Conservation (phyloP, 2,329 filamentous ascomycete species). For the Calonectria pteridis region DNA sequence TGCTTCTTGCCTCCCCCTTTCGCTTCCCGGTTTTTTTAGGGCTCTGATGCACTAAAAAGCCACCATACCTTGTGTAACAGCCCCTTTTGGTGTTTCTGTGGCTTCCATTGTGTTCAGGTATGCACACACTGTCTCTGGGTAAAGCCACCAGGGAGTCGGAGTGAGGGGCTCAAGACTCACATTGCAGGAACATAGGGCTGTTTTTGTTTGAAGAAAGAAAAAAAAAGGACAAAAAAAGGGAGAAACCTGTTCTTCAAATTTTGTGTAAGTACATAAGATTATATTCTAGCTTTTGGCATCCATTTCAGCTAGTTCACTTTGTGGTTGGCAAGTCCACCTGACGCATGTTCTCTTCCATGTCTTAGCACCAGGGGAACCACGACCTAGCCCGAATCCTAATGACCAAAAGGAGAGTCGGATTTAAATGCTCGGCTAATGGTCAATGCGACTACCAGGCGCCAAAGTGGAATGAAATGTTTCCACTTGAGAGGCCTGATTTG, state of each 20-base stretch:
- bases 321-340: background rate
- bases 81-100: background rate
- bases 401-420: background rate
- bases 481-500: background rate
- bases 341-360: background rate
- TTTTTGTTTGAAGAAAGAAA: too few relatives aligned
- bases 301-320: background rate
- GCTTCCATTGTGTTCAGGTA: background rate
- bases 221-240: too few relatives aligned
- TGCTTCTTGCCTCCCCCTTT: background rate
- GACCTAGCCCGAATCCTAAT: background rate
- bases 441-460: background rate
- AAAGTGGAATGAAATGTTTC: background rate
- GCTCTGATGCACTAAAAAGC: background rate
- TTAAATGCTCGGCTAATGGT: too few relatives aligned
- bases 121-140: background rate
- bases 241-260: too few relatives aligned
- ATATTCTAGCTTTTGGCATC: background rate
- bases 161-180: background rate
- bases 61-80: background rate
- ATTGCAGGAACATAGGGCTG: rapidly evolving
- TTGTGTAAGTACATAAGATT: too few relatives aligned
- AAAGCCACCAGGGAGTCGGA: background rate
- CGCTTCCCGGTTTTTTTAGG: background rate
- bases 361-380: background rate